These are phyloP conservation scores for Gleditsia sinensis DNA, from an alignment of 306 rosid genomes.

Conservation along the genomic window DNA sequence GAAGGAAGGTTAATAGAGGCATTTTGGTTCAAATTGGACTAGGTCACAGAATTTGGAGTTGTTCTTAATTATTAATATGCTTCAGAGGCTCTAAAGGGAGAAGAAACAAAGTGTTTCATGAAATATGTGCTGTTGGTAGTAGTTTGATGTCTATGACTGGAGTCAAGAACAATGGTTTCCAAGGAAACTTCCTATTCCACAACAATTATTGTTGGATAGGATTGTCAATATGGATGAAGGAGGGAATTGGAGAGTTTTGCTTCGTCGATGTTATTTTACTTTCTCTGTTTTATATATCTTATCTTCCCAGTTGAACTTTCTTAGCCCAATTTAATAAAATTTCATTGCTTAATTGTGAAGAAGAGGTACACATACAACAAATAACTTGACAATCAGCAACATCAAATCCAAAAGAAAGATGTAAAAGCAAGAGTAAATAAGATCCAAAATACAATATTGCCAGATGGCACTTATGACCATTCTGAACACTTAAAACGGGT, in stretches of 20 bases:
- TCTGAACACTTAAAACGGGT: conserved; percentile 85
- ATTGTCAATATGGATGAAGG: conserved; percentile 4
- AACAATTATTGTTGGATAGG: neutral
- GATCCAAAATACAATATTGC: conserved; percentile 45
- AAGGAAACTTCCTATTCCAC: neutral
- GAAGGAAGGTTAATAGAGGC: neutral
- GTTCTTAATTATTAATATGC: neutral
- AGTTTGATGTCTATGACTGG: conserved; percentile 16
- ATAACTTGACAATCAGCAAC: neutral
- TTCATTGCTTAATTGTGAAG: conserved; percentile 1
- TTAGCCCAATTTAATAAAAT: neutral
- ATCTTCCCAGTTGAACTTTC: conserved; percentile 12
- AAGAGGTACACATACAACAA: conserved; percentile 1
- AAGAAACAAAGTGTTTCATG: neutral
- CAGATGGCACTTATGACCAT: conserved; percentile 76
- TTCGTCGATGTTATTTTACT: neutral
- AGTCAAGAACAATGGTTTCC: too few relatives aligned
- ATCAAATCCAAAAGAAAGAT: conserved; percentile 20
- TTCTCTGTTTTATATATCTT: neutral
- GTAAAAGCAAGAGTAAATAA: neutral
- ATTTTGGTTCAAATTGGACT: neutral
- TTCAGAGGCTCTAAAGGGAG: neutral
- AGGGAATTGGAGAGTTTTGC: neutral
- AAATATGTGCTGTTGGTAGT: neutral
- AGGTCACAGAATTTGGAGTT: neutral